Evolutionary conservation across 1,284 basidiomycete genomes (phyloP), one percentile per base, ranked within the genome.

Genomic region (Trichosporon sp.): DNA sequence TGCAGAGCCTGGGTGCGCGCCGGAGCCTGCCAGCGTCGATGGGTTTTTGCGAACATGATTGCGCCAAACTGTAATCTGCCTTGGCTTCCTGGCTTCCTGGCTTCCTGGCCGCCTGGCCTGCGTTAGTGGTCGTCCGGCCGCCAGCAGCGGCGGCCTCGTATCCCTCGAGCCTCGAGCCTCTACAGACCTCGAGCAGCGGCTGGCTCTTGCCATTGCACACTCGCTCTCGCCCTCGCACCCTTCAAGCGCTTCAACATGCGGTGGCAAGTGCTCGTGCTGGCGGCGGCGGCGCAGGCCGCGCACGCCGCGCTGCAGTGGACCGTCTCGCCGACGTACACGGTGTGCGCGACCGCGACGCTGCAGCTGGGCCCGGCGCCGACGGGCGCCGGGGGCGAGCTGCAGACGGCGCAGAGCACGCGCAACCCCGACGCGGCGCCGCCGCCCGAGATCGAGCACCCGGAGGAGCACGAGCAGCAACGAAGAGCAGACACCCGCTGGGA

Each of bases 271-370:
- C 6, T 31, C 18, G 27, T 29, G 15, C 15, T 21, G 3, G 56
- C 27, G 6, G 56, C 29, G 29, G 9, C 56, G 29, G 27, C 29
- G 18, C 56, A 18, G 27, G 11, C 29, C 27, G 56, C 29, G 18
- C 11, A n/a, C 56, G 29, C 51, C 1, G 15, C 31, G 56, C 18
- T 60, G 15, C 56, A 31, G 27, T 60, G 56, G 56, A 60, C 27
- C 56, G 56, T 60, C 56, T 29, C 56, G 56, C 27, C 56, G 56
- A 60, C 56, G 18, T 60, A 60, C 56, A 31, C 56, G 7, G 56
- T 31, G 15, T 60, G 56, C 56, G 56, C 56, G 56, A 60, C 56
- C 5, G 56, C 56, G 56, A 60, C 56, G 8, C 6, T 31, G 27
- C 56, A 21, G 7, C 56, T 60, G 9, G 56, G 5, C 18, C 56